These are phyloP conservation scores for Cylindrotheca closterium DNA, from an alignment of 108 stramenopile genomes.

Conservation along the genomic window DNA sequence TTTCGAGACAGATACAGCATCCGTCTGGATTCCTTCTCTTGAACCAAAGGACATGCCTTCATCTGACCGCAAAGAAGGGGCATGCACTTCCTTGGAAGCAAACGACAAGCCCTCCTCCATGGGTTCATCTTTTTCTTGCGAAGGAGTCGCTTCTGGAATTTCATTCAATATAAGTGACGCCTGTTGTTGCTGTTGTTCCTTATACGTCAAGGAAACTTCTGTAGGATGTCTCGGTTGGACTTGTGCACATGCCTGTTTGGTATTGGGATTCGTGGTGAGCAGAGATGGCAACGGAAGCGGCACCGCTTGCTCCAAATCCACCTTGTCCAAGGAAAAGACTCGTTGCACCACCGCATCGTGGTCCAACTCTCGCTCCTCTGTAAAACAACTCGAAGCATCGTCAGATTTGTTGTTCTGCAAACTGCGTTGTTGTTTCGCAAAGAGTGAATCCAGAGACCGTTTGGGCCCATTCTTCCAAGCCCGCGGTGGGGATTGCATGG, in stretches of 20 bases:
- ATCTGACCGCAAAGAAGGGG: no score
- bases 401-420: neutral
- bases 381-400: neutral
- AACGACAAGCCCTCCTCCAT: neutral
- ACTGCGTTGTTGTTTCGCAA: no score
- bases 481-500: neutral
- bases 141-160: no score
- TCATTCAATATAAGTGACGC: no score
- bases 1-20: no score
- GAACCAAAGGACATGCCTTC: no score
- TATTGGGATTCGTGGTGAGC: neutral
- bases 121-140: no score
- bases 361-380: neutral
- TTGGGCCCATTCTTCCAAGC: neutral
- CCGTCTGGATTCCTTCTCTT: no score
- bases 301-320: slow-evolving; percentile 17
- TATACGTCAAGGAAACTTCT: slow-evolving; percentile 6
- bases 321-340: slow-evolving; percentile 28
- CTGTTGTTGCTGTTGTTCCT: neutral
- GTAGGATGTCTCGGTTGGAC: no score
- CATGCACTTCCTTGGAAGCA: neutral
- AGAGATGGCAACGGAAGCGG: neutral
- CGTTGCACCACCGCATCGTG: slow-evolving; percentile 13
- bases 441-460: neutral
- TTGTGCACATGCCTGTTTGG: neutral